Conservation (phyloP, 2,329 filamentous ascomycete species). For the Claviceps spartinae region DNA sequence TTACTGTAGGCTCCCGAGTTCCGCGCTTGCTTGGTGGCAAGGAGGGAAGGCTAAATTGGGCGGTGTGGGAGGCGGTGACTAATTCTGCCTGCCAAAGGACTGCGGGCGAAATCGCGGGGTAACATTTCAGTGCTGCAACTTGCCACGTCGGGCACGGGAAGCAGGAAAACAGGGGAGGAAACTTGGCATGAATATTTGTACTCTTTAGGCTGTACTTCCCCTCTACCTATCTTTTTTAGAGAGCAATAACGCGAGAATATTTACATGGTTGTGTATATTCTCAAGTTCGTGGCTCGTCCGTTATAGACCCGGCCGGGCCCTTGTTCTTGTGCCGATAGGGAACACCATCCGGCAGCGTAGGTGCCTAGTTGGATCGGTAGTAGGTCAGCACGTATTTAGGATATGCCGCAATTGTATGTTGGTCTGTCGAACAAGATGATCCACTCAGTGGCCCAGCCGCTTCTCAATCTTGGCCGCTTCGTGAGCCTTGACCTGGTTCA, state of each 20-base stretch:
- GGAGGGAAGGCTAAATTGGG: neutral
- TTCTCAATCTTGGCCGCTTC: conserved; percentile 66
- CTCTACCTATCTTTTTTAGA: neutral
- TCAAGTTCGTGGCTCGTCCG: neutral
- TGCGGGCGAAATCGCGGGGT: conserved; percentile 7
- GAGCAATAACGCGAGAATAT: neutral
- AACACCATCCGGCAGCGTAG: neutral
- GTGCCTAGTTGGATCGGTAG: neutral
- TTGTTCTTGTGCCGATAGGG: neutral
- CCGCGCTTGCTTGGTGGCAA: neutral
- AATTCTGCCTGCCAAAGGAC: conserved; percentile 9
- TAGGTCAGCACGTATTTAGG: neutral
- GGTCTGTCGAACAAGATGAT: neutral
- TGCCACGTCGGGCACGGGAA: neutral
- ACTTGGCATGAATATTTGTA: neutral
- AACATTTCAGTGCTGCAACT: neutral
- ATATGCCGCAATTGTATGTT: neutral
- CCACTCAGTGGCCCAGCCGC: conserved; percentile 35
- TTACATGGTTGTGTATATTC: neutral
- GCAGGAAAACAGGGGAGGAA: neutral
- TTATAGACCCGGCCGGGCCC: neutral
- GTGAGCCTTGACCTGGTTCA: conserved; percentile 47
- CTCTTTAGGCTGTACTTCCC: neutral
- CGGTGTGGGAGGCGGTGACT: conserved; percentile 9
- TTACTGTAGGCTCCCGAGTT: neutral